Percentiles rank a stretch among this genome's conserved stretches.
phyloP scores from a whole-genome alignment of 192 early-diverging fungal genomes.

The Phycomyces blakesleeanus region DNA sequence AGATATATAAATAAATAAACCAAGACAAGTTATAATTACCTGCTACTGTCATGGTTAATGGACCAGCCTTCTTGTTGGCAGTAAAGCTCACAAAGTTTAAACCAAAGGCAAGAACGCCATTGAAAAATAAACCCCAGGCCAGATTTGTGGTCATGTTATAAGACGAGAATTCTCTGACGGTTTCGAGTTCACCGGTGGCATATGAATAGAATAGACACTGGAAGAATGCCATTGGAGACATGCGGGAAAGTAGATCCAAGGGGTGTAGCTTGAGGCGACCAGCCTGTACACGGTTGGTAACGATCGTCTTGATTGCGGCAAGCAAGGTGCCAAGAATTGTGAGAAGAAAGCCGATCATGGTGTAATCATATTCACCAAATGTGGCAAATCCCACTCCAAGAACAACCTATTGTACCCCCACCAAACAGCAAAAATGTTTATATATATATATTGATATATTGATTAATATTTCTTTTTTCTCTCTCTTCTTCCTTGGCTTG shows the following conservation, averaged over 20 bases:
- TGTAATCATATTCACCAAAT: constrained; percentile 60
- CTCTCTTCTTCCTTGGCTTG: no score
- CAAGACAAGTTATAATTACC: no score
- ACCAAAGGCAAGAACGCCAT: constrained; percentile 63
- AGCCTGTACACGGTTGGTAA: constrained; percentile 64
- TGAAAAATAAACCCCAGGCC: constrained; percentile 45
- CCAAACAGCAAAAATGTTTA: no score
- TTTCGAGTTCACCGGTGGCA: constrained; percentile 45
- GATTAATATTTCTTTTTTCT: no score
- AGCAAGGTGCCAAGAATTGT: constrained; percentile 66
- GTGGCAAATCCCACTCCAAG: constrained; percentile 70
- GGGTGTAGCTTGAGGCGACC: constrained; percentile 62
- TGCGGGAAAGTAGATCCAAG: constrained; percentile 62
- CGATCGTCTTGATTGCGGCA: constrained; percentile 65
- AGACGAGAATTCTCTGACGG: constrained; percentile 11
- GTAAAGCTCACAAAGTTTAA: constrained; percentile 65
- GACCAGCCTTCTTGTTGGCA: constrained; percentile 62
- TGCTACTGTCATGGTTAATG: constrained; percentile 62
- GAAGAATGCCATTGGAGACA: constrained; percentile 45
- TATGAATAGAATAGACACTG: constrained; percentile 39
- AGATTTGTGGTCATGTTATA: constrained; percentile 18
- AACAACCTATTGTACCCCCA: constrained; percentile 38
- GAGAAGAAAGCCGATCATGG: constrained; percentile 55
- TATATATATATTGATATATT: no score
- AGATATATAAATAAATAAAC: no score